Conservation (phyloP, 257 asterid genomes). For the Penstemon eatonii region DNA sequence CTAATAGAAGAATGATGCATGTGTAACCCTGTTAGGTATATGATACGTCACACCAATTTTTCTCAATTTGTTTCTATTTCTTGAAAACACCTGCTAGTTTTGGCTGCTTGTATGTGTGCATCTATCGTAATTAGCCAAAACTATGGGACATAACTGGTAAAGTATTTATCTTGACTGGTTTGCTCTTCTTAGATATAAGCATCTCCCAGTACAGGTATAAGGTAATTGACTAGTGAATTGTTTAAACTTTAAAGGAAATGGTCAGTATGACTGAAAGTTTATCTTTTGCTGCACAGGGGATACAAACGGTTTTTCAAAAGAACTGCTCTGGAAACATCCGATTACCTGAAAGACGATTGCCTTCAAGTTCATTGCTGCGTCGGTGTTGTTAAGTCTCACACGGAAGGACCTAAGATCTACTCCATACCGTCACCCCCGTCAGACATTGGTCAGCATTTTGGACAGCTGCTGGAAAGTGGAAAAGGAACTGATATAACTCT, state of each 20-base stretch:
- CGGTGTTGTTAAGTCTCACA: conserved; percentile 85
- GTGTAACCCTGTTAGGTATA: neutral
- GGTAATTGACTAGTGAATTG: neutral
- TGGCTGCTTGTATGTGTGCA: too few species aligned
- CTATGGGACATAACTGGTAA: neutral
- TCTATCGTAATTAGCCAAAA: too few species aligned
- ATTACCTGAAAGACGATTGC: conserved; percentile 84
- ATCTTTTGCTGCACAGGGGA: conserved; percentile 64
- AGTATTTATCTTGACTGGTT: neutral
- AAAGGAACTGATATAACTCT: conserved; percentile 68
- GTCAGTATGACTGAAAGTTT: conserved; percentile 7
- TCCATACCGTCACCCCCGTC: conserved; percentile 79
- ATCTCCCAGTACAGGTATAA: neutral
- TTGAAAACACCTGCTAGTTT: conserved; percentile 4
- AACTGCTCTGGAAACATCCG: conserved; percentile 74
- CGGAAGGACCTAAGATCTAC: conserved; percentile 81
- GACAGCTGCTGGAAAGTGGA: conserved; percentile 76
- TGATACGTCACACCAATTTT: neutral
- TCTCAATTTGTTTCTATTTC: neutral
- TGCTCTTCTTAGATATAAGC: neutral
- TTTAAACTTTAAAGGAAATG: neutral
- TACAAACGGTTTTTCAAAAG: conserved; percentile 81
- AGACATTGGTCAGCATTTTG: conserved; percentile 82
- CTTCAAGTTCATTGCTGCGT: conserved; percentile 87
- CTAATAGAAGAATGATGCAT: neutral